Conservation (phyloP, 371 early-diverging fungal species). For the Capillidium heterosporum region DNA sequence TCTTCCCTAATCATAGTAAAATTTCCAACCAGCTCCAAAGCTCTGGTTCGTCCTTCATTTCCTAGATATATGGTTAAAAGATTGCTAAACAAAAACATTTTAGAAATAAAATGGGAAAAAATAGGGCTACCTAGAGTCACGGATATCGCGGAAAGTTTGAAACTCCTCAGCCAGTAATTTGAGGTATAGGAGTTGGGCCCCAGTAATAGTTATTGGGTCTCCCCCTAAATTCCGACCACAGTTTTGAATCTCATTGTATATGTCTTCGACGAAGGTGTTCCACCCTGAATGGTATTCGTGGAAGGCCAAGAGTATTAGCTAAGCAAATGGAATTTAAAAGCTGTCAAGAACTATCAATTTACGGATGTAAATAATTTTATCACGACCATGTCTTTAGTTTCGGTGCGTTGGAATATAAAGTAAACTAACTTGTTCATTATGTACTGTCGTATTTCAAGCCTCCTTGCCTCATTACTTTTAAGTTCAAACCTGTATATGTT, state of each 20-base stretch:
- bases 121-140: background rate
- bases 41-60: background rate
- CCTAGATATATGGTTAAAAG: background rate
- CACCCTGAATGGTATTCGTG: background rate
- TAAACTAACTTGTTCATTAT: background rate
- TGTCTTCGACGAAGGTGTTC: background rate
- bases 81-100: background rate
- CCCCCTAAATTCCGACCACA: no score
- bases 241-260: background rate
- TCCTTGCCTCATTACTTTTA: background rate
- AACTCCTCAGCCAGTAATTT: background rate
- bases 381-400: background rate
- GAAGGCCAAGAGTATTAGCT: background rate
- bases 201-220: background rate
- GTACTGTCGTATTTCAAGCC: background rate
- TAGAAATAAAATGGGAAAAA: background rate
- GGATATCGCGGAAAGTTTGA: background rate
- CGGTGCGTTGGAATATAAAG: background rate
- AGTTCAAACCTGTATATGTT: background rate
- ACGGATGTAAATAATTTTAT: background rate
- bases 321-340: background rate
- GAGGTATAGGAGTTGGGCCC: background rate
- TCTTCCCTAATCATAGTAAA: background rate
- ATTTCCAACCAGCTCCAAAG: background rate
- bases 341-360: background rate